Evolutionary conservation across 2,329 filamentous ascomycete species (phyloP), one percentile per base, ranked within the genome.

Genomic region (Stemphylium lycopersici): DNA sequence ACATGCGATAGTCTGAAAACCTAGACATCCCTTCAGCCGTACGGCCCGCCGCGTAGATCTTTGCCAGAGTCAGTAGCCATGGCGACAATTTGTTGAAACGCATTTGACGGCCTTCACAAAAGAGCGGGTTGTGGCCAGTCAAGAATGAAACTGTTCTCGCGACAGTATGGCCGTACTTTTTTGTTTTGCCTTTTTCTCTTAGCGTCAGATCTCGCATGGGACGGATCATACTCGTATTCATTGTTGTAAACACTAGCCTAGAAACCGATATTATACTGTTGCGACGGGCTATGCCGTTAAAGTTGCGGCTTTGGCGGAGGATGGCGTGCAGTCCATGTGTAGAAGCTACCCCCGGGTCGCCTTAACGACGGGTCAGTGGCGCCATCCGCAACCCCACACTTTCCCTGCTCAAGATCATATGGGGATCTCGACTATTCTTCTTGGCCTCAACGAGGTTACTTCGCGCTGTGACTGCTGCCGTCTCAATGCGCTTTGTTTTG

Each of bases 101-200:
- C 26, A 12, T 11, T 36, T 22, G 10, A 18, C 13, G 18, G 26
- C 10, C n/a, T 1, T 8, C 5, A 41, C 26, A 4, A 11, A 12
- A 16, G 6, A 26, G 12, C 10, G 10, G 8, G 26, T 15, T 13
- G n/a, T 16, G n/a, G 4, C 20, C 15, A 36, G 7, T n/a, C 12
- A 32, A 4, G 6, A 15, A 13, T 26, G n/a, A 15, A 16, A 15
- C 10, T 22, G 32, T 36, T 45, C 26, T 36, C n/a, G 32, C n/a
- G 20, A 26, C 32, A 33, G 16, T 7, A 26, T 24, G 15, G 20
- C 29, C 20, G 20, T 34, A 26, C 32, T 20, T 45, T 44, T 45
- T 36, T 20, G n/a, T 45, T 45, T 45, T 45, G 20, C n/a, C 8
- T 36, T n/a, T 26, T 45, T 32, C 42, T 45, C 36, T 45, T 45